Evolutionary conservation across 2,329 filamentous ascomycete species (phyloP), one percentile per base, ranked within the genome.

Genomic region (Xylaria sp.): DNA sequence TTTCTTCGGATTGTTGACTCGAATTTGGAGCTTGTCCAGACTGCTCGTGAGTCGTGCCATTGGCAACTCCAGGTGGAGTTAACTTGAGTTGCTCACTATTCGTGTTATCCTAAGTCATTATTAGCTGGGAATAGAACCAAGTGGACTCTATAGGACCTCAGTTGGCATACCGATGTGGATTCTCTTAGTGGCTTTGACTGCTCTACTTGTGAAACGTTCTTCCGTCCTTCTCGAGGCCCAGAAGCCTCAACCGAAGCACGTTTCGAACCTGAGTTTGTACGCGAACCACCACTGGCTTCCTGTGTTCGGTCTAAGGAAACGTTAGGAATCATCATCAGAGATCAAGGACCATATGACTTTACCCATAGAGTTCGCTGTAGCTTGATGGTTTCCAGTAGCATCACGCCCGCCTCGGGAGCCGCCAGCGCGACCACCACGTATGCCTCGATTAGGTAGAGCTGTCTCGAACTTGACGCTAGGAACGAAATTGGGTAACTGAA

Each of bases 381-480:
- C 48, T 12, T 76, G 73, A 50, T 66, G 72, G 42, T 69, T 70
- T 48, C 75, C 71, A 37, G 69, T 48, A 16, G 67, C 57, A 47
- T 80, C 75, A 63, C 79, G 74, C 53, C 76, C 75, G 48, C 75
- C 75, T 58, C 78, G 75, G 3, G 75, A 63, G 55, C 75, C 74
- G 44, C 75, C 74, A 40, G 71, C 69, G 42, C 76, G 77, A 16
- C 86, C 85, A 18, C 85, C 84, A 32, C 87, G 87, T 37, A 84
- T 78, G 63, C 82, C 81, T 70, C 86, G 85, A 54, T 81, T 82
- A 16, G 91, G 89, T 48, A 97, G 80, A 32, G 92, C 93, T 0
- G 96, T 98, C 78, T 93, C 92, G 81, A 97, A 98, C 66, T 91
- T 90, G 58, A 96, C 93, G 16, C 89, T 91, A 9, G 94, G 95